Evolutionary conservation across 192 early-diverging fungal genomes (phyloP).

Genomic region (Coemansia sp.): DNA sequence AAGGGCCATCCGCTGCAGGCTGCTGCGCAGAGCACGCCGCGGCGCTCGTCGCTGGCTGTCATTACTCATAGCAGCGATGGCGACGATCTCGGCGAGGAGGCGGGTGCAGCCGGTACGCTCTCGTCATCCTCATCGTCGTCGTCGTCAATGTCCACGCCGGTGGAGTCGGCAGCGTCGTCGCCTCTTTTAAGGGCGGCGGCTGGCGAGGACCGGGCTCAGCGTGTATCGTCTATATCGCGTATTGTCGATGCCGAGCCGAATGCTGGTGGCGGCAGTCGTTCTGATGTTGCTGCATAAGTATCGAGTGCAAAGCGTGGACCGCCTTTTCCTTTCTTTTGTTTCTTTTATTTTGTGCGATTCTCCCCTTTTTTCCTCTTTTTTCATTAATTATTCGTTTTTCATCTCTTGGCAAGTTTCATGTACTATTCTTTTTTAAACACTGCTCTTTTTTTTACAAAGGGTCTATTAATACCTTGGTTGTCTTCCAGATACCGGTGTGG

Average conservation of each 20-base stretch:
- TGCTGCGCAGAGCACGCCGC: not conserved
- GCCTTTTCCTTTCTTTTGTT: no score
- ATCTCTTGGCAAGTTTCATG: not conserved
- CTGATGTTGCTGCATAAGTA: not conserved
- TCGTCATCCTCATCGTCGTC: slow-evolving; percentile 2
- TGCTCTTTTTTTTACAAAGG: not conserved
- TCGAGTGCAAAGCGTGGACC: not conserved
- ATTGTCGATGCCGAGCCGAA: slow-evolving; percentile 17
- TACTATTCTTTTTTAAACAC: not conserved
- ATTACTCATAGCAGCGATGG: slow-evolving; percentile 1
- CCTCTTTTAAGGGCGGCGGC: not conserved
- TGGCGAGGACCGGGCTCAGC: not conserved
- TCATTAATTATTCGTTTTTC: not conserved
- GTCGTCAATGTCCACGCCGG: not conserved
- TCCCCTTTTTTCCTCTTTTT: not conserved
- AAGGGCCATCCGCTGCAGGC: not conserved
- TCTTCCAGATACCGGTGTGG: not conserved
- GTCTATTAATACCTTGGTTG: not conserved
- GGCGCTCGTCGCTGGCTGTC: slow-evolving; percentile 30
- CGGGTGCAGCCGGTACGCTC: not conserved
- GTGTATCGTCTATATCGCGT: slow-evolving; percentile 33
- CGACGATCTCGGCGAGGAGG: slow-evolving; percentile 2
- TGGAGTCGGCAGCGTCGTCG: slow-evolving; percentile 14
- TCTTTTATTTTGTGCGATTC: not conserved
- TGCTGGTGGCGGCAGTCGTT: not conserved